phyloP scores from a whole-genome alignment of 345 rosid genomes.

The Populus nigra region DNA sequence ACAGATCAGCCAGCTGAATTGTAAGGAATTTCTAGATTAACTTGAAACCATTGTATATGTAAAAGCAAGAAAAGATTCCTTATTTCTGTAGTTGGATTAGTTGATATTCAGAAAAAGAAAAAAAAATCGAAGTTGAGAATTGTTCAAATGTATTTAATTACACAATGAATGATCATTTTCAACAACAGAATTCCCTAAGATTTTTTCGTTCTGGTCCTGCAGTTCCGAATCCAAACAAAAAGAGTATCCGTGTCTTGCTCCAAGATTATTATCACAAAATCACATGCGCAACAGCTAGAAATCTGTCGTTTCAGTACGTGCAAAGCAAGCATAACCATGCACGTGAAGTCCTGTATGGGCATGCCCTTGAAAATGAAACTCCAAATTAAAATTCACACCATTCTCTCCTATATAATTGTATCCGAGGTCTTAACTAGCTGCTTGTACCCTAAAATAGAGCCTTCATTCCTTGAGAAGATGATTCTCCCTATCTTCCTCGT shows the following conservation, averaged over 20 bases:
- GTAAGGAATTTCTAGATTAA: too few relatives aligned
- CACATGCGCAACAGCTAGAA: constrained; percentile 21
- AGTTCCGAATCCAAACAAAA: constrained; percentile 18
- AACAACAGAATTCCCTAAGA: neutral
- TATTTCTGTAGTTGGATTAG: too few relatives aligned
- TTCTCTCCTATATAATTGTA: constrained; percentile 23
- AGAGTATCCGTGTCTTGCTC: constrained; percentile 32
- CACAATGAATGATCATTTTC: neutral
- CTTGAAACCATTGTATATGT: too few relatives aligned
- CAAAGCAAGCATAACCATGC: neutral
- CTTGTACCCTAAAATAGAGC: neutral
- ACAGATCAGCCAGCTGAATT: too few relatives aligned
- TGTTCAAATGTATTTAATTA: neutral
- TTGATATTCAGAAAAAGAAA: too few relatives aligned
- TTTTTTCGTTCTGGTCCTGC: neutral
- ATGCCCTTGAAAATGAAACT: neutral
- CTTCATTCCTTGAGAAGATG: constrained; percentile 29
- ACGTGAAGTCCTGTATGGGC: constrained; percentile 21
- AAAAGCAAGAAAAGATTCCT: too few relatives aligned
- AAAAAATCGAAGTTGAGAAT: neutral
- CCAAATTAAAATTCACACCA: neutral
- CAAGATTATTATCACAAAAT: neutral
- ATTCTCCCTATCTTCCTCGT: constrained; percentile 38
- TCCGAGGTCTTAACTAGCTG: neutral
- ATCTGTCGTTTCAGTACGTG: constrained; percentile 19